Base-by-base conservation (phyloP, 805 yeast genomes). In the Starmerella riodocensis region DNA sequence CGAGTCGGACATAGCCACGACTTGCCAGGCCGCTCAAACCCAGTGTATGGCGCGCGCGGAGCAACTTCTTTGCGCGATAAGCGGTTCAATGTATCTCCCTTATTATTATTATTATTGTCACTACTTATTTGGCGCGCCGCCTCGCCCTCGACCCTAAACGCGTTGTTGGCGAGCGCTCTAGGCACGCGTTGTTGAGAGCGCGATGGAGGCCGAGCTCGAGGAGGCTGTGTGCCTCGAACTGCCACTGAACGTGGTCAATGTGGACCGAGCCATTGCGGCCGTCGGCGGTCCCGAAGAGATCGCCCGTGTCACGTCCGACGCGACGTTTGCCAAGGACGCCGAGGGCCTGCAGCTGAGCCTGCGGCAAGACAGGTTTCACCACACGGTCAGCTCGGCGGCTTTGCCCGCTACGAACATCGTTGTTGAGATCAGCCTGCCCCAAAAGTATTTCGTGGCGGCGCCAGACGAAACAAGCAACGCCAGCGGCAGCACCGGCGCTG, bases 201-300 rank as follows among this genome's bases (percentile, higher is more conserved):
- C 8, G n/a, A 9, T 11, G 23, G 17, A 12, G 12, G 19, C 16
- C 11, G 34, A 29, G 11, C 32, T 42, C 29, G 31, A 23, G 19
- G 35, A 12, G 6, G 38, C 26, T 3, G 39, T 32, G 13, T 44
- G 48, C 26, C 70, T 86, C 14, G 96, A 86, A 53, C 67, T 79
- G 43, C 96, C 96, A 0, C 59, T 84, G 23, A 65, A 68, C 14
- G 86, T 86, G 6, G 65, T 67, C 28, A 60, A 70, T 49, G 48
- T 53, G 4, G 55, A 55, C 22, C 55, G 53, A 19, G 76, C 75
- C 6, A 49, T 70, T 5, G 48, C 43, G 4, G 61, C 68, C 66
- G 53, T 72, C 8, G 77, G 77, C 1, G 77, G 77, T 1, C 56
- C 62, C 21, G 55, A 57, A 2, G 60, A 59, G 30, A 57, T 72